Conservation (phyloP, 1,284 basidiomycete genomes). For the Puccinia hordei region DNA sequence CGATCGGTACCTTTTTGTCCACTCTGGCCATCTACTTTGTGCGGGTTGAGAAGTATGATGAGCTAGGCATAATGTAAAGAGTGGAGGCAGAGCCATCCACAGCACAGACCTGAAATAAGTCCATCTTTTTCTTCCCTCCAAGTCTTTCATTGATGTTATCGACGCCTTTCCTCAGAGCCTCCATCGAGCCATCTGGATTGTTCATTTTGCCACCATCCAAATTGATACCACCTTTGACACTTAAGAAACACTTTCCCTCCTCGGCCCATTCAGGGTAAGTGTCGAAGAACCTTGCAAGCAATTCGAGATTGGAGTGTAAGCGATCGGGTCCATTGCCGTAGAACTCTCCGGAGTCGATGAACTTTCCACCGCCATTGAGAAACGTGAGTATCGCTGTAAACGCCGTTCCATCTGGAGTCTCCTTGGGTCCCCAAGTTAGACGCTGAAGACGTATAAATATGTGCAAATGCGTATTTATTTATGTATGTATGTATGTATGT, state of each 20-base stretch:
- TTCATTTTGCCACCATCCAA: constrained; percentile 40
- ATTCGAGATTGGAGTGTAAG: constrained; percentile 23
- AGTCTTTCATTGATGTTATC: constrained; percentile 54
- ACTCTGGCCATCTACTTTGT: constrained; percentile 30
- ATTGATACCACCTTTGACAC: constrained; percentile 56
- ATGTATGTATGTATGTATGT: background rate
- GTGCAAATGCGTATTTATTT: no score
- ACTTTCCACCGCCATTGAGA: constrained; percentile 5
- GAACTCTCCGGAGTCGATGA: constrained; percentile 45
- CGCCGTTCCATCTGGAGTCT: constrained; percentile 20
- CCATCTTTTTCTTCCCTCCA: constrained; percentile 56
- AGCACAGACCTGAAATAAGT: constrained; percentile 54
- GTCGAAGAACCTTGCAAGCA: constrained; percentile 54
- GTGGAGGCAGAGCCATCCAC: background rate
- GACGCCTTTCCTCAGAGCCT: constrained; percentile 53
- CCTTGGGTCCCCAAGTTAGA: constrained; percentile 34
- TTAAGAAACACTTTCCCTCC: constrained; percentile 54
- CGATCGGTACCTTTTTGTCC: constrained; percentile 34
- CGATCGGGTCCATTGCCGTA: constrained; percentile 33
- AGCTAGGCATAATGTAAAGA: no score
- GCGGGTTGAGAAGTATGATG: background rate
- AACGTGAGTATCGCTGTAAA: constrained; percentile 23
- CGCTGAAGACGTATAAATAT: background rate
- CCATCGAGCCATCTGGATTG: constrained; percentile 52
- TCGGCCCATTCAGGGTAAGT: constrained; percentile 54